Base-by-base conservation (phyloP, 805 yeast species). In the Candida qinlingensis region DNA sequence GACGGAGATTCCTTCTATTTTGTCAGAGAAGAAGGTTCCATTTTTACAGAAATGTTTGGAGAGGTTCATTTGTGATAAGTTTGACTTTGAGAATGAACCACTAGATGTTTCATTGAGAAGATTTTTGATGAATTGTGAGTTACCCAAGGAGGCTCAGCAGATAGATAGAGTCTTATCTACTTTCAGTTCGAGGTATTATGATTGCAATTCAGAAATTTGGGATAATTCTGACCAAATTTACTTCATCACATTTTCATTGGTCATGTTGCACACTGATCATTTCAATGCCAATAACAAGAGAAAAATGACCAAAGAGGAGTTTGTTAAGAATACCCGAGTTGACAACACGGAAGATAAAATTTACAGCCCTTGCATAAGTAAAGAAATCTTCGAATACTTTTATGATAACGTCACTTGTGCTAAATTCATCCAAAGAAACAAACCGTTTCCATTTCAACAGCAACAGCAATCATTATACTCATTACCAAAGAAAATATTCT, bases 81-180 rank as follows among this genome's bases (percentile, higher is more conserved):
- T 81, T 56, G 70, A 77, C 46, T 81, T 85, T 49, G 40, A 55
- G 3, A 68, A 68, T 28, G 78, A 77, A 52, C 86, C 94, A 0
- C 56, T 86, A 13, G 94, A 86, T 56, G 68, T 86, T 50, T 73
- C 91, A 0, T 62, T 86, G 45, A 66, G 91, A 39, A 77, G 75
- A 54, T 73, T 85, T 44, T 63, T 86, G 39, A 71, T 80, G 69
- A 66, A 73, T 42, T 73, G 80, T 48, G 79, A 79, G 46, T 65
- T 86, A 28, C 94, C 94, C 0, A 75, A 72, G 52, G 94, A 86
- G 58, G 70, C 88, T 0, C 92, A 85, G 60, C 91, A 86, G 58
- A 85, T 86, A 44, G 92, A 86, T 56, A 69, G 90, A 42, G 73
- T 83, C 4, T 65, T 86, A 38, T 77, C 76, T 45, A 74, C 74